Conservation (phyloP, 2,329 filamentous ascomycete genomes). For the Colletotrichum shisoi region DNA sequence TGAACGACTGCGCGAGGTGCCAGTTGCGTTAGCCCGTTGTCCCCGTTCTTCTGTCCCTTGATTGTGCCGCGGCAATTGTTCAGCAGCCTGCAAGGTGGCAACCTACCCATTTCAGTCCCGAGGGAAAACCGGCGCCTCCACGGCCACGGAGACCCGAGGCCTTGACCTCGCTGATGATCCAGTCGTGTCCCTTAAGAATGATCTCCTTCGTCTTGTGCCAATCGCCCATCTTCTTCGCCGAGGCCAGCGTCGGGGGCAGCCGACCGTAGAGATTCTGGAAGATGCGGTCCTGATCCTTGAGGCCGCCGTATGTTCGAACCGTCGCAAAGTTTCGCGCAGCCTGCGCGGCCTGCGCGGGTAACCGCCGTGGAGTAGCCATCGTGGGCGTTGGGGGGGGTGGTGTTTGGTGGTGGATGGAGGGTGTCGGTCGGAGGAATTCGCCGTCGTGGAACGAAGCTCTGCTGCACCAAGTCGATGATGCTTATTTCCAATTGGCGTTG, state of each 20-base stretch:
- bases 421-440: conserved; percentile 44
- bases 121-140: conserved; percentile 97
- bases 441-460: conserved; percentile 36
- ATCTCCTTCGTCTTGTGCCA: conserved; percentile 99
- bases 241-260: conserved; percentile 88
- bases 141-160: conserved; percentile 92
- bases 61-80: conserved; percentile 23
- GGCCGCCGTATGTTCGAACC: conserved; percentile 80
- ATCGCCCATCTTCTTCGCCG: conserved; percentile 96
- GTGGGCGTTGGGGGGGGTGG: conserved; percentile 41
- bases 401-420: conserved; percentile 45
- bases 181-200: conserved; percentile 93
- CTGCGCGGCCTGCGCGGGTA: conserved; percentile 42
- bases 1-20: conserved; percentile 76
- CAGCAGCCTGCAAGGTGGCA: conserved; percentile 18
- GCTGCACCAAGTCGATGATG: conserved; percentile 34
- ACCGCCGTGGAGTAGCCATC: conserved; percentile 55
- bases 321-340: conserved; percentile 68
- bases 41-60: conserved; percentile 17
- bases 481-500: conserved; percentile 43
- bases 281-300: conserved; percentile 97
- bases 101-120: conserved; percentile 97
- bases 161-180: conserved; percentile 98
- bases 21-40: conserved; percentile 20
- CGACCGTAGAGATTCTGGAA: conserved; percentile 98